These are phyloP conservation scores for Termitomyces sp. DNA, from an alignment of 768 basidiomycete genomes.

Conservation along the genomic window DNA sequence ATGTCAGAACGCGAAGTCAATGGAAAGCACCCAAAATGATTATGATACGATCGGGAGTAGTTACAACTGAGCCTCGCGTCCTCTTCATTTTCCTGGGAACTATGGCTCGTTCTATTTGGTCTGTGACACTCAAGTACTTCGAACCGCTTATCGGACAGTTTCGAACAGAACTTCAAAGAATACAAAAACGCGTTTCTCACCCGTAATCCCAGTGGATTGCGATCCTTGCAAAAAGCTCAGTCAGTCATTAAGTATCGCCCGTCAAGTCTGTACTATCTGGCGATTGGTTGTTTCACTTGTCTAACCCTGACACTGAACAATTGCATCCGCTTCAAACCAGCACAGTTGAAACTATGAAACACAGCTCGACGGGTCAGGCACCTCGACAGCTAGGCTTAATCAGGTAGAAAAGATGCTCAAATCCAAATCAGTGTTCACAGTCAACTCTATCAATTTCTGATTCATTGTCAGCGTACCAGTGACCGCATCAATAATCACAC, in stretches of 20 bases:
- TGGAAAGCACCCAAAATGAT: neutral
- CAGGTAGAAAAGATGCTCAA: neutral
- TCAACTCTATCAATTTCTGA: neutral
- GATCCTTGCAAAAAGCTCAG: neutral
- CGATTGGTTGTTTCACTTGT: neutral
- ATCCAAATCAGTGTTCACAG: neutral
- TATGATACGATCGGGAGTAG: neutral
- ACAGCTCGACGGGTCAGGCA: neutral
- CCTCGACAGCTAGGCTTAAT: neutral
- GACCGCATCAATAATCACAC: constrained; percentile 1
- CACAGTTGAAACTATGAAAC: neutral
- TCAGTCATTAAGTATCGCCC: neutral
- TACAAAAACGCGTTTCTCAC: neutral
- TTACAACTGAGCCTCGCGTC: neutral
- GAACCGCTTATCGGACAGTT: no score
- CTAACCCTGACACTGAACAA: neutral
- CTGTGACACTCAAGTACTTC: neutral
- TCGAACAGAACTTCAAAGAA: no score
- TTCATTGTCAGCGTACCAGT: neutral
- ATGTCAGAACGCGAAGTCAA: neutral
- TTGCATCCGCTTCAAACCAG: neutral
- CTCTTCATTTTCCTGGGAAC: neutral
- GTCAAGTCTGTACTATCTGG: neutral
- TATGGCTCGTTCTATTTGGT: neutral
- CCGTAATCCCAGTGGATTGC: neutral